Conservation (phyloP, 2,329 filamentous ascomycete species). For the Trichoderma gracile region DNA sequence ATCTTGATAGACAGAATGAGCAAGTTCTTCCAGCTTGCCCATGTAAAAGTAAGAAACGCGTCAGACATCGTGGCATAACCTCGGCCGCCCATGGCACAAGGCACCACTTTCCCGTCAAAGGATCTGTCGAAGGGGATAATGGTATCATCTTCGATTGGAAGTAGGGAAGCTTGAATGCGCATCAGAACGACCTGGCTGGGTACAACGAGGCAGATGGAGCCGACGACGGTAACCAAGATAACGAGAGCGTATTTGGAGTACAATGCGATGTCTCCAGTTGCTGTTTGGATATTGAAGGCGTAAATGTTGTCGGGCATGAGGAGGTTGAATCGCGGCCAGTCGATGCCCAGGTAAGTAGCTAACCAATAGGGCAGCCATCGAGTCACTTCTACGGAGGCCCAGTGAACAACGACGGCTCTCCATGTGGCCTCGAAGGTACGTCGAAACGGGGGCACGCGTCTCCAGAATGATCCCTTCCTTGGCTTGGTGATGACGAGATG, state of each 20-base stretch:
- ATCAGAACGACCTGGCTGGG: slow-evolving; percentile 75
- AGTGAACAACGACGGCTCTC: slow-evolving; percentile 64
- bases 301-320: slow-evolving; percentile 38
- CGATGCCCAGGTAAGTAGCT: slow-evolving; percentile 49
- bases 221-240: slow-evolving; percentile 47
- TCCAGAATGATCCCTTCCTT: slow-evolving; percentile 62
- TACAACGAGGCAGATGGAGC: slow-evolving; percentile 66
- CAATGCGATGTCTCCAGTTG: slow-evolving; percentile 36
- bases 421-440: slow-evolving; percentile 68
- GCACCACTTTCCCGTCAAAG: slow-evolving; percentile 73
- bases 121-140: slow-evolving; percentile 89
- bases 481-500: slow-evolving; percentile 78
- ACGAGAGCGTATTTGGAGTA: slow-evolving; percentile 49
- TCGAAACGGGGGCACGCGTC: slow-evolving; percentile 66
- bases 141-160: slow-evolving; percentile 79
- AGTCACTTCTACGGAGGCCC: slow-evolving; percentile 57
- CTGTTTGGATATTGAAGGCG: slow-evolving; percentile 40
- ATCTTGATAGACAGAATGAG: slow-evolving; percentile 76
- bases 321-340: slow-evolving; percentile 40
- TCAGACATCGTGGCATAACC: slow-evolving; percentile 71
- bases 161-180: slow-evolving; percentile 83
- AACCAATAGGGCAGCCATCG: slow-evolving; percentile 47
- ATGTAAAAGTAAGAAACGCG: slow-evolving; percentile 77
- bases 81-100: slow-evolving; percentile 68
- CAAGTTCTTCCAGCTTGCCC: slow-evolving; percentile 57